Evolutionary conservation across 179 eudicot species (phyloP), one percentile per base, ranked within the genome.

Genomic region (Silene vulgaris): DNA sequence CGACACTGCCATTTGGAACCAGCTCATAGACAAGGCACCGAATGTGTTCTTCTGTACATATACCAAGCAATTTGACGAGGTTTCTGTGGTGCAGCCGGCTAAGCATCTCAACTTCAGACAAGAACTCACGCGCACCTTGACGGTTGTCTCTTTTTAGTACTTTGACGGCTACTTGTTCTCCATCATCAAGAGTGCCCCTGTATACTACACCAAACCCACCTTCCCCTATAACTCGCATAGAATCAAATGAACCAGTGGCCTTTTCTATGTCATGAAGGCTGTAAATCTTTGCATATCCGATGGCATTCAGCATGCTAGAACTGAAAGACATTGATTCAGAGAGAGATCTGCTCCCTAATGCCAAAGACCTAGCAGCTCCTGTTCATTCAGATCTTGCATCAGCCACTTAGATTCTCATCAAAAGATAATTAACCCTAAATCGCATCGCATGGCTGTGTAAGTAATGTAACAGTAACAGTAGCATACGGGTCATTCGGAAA

Each of bases 21-120:
- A 96, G 88, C 77, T 96, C 99, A 81, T 96, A 96, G 54, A 96
- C 85, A 28, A 96, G 92, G 80, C 96, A 90, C 16, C 91, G 86
- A 48, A 80, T 67, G 45, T 82, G 87, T 8, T 85, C 92, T 76
- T 93, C 98, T 0, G 89, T 75, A 79, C 97, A 96, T 70, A 93
- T 93, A 16, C 99, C 99, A 37, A 96, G 79, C 76, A 96, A 84
- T 78, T 93, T 93, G 52, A 96, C 99, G 61, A 96, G 85, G 82
- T 96, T 93, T 80, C 92, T 79, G 65, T 96, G 99, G 80, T 96
- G 98, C 75, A 96, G 78, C 66, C 99, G 89, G 77, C 98, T 87
- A 43, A 96, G 93, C 99, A 96, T 93, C 87, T 96, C 97, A 62
- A 96, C 94, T 85, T 96, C 99, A 1, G 98, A 92, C 76, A 96